Percentiles rank a stretch among this genome's conserved stretches.
These are phyloP conservation scores for Tieghemiomyces parasiticus DNA, from an alignment of 192 early-diverging fungal genomes.

Conservation along the genomic window DNA sequence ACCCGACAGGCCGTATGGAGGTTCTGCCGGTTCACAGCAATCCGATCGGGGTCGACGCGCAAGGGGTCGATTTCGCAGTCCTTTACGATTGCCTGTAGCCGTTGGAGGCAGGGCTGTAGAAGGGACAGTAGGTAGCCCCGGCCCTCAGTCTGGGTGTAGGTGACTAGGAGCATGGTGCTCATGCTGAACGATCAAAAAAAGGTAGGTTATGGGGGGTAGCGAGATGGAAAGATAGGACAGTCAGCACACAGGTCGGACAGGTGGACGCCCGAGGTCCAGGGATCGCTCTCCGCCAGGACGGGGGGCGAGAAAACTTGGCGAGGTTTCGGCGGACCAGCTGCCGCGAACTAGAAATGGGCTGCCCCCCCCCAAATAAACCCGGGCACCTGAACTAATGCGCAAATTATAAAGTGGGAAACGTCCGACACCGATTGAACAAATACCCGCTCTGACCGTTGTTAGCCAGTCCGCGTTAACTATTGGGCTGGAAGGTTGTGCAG, in stretches of 20 bases:
- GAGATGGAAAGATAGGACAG: neutral
- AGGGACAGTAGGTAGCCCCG: slow-evolving; percentile 26
- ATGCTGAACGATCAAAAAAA: slow-evolving; percentile 27
- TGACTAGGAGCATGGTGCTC: slow-evolving; percentile 29
- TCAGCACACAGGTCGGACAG: neutral
- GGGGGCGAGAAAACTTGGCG: no score
- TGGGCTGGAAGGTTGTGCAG: neutral
- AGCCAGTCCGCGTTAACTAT: neutral
- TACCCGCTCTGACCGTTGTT: no score
- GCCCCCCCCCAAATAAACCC: no score
- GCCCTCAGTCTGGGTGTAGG: slow-evolving; percentile 28
- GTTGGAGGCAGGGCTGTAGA: slow-evolving; percentile 26
- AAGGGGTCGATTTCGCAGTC: slow-evolving; percentile 31
- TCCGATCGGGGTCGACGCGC: slow-evolving; percentile 18
- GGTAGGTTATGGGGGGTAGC: slow-evolving; percentile 17
- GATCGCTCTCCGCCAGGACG: no score
- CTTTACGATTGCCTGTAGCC: slow-evolving; percentile 23
- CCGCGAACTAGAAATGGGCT: no score
- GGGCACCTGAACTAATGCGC: no score
- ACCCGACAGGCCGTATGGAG: slow-evolving; percentile 28
- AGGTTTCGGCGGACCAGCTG: no score
- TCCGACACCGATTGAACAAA: no score
- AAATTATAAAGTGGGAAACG: no score
- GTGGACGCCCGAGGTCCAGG: no score
- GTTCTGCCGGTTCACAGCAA: slow-evolving; percentile 24